phyloP scores from a whole-genome alignment of 768 basidiomycete genomes.

The Podaxis sp. region DNA sequence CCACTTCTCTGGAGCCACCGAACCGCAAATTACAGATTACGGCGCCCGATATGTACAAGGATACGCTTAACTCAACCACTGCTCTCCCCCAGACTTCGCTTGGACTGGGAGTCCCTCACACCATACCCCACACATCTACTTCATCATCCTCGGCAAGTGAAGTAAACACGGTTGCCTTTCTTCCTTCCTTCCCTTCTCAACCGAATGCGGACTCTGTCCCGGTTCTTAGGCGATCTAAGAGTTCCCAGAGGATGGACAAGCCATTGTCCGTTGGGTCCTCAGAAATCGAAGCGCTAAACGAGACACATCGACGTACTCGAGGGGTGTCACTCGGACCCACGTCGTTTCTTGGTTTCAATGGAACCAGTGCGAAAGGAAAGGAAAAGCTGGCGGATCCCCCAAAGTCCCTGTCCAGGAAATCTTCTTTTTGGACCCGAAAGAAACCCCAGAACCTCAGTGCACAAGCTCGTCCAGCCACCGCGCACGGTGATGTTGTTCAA shows the following conservation, averaged over 20 bases:
- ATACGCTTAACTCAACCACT: constrained; percentile 24
- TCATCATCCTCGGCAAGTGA: constrained; percentile 44
- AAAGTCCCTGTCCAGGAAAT: constrained; percentile 49
- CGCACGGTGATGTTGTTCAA: constrained; percentile 5
- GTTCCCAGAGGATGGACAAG: constrained; percentile 37
- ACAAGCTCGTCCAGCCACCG: constrained; percentile 5
- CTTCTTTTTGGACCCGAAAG: constrained; percentile 70
- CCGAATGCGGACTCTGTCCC: constrained; percentile 18
- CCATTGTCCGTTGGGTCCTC: constrained; percentile 12
- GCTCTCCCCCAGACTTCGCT: constrained; percentile 57
- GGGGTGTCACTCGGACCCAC: constrained; percentile 58
- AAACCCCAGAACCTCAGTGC: constrained; percentile 21
- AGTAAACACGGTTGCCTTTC: constrained; percentile 49
- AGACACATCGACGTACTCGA: constrained; percentile 39
- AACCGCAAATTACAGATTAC: not conserved
- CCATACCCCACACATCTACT: constrained; percentile 36
- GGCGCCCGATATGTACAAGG: not conserved
- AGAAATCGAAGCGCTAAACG: constrained; percentile 21
- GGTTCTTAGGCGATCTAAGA: constrained; percentile 51
- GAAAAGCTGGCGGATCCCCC: constrained; percentile 33
- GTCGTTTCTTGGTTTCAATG: constrained; percentile 36
- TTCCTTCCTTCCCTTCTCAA: constrained; percentile 26
- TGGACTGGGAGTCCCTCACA: constrained; percentile 58
- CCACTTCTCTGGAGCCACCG: not conserved
- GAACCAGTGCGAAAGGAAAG: constrained; percentile 43